Evolutionary conservation across 768 basidiomycete genomes (phyloP), one percentile per base, ranked within the genome.

Genomic region (Pulveroboletus sp.): DNA sequence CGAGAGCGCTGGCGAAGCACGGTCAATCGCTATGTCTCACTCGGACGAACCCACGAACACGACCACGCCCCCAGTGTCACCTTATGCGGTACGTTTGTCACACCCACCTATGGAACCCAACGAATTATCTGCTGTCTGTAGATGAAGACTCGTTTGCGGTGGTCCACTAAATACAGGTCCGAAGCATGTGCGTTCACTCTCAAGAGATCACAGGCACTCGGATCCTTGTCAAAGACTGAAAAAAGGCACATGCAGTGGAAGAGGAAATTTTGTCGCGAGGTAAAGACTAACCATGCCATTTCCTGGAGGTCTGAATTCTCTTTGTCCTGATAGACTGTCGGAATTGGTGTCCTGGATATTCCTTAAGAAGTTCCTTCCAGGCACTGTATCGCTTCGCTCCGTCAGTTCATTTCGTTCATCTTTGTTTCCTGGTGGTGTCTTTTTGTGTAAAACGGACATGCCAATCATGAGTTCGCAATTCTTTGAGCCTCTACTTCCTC

Each of bases 261-360:
- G 41, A 80, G 76, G 57, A 71, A 71, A n/a, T 76, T 78, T 26
- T 85, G 83, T 61, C 68, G 72, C 4, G 73, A 77, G 67, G 79
- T 74, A 60, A 49, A 17, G 12, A 21, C 39, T 38, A 6, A 28
- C 17, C 36, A 28, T 6, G 21, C 44, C 18, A 15, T 33, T 41
- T 3, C 1, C 26, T 24, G 11, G 12, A 32, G 28, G 44, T 48
- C 53, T 58, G 47, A 50, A 46, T 12, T 8, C 10, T 12, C 35
- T 31, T 26, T 8, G 5, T 39, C 38, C 26, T 5, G 5, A 11
- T 17, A 64, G 63, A 64, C 63, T 4, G 47, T 57, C 39, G 64
- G 56, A 15, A 46, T 28, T 11, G 46, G 47, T 3, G 48, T 40
- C 8, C 18, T 63, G n/a, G 61, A 63, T 38, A 37, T 51, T 15